phyloP scores from a whole-genome alignment of 768 basidiomycete genomes.

The Boletus speciosus region DNA sequence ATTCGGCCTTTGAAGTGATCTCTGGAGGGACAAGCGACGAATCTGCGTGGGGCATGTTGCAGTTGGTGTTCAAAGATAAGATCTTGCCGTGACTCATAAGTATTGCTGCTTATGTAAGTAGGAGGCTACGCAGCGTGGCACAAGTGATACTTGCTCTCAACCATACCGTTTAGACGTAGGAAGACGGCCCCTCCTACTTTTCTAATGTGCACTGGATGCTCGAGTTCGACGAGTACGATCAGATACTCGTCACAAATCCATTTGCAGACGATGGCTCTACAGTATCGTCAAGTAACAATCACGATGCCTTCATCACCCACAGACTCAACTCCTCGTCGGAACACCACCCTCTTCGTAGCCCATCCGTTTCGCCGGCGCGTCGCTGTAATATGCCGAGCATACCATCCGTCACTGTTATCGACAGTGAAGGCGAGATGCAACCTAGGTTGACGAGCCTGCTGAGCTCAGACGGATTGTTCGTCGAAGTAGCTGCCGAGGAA shows the following conservation, averaged over 20 bases:
- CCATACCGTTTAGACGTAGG: background rate
- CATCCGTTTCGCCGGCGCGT: constrained; percentile 5
- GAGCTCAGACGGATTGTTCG: background rate
- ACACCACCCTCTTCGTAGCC: constrained; percentile 17
- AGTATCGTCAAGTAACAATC: background rate
- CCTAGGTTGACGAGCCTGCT: constrained; percentile 6
- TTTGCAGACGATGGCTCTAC: constrained; percentile 8
- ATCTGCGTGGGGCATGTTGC: constrained; percentile 83
- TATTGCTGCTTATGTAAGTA: constrained; percentile 9
- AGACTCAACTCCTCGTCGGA: background rate
- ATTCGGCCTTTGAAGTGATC: constrained; percentile 69
- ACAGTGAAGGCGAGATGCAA: background rate
- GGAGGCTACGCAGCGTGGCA: background rate
- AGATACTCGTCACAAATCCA: constrained; percentile 19
- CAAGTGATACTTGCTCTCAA: background rate
- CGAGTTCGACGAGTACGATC: constrained; percentile 21
- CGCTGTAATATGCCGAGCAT: background rate
- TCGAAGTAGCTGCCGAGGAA: background rate
- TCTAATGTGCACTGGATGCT: constrained; percentile 29
- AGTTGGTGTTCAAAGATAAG: background rate
- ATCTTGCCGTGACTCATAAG: background rate
- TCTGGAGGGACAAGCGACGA: constrained; percentile 63
- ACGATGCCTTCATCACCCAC: background rate
- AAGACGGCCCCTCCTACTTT: constrained; percentile 5
- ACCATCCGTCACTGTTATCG: background rate